These are phyloP conservation scores for Malus orientalis DNA, from an alignment of 306 rosid species.

Conservation along the genomic window DNA sequence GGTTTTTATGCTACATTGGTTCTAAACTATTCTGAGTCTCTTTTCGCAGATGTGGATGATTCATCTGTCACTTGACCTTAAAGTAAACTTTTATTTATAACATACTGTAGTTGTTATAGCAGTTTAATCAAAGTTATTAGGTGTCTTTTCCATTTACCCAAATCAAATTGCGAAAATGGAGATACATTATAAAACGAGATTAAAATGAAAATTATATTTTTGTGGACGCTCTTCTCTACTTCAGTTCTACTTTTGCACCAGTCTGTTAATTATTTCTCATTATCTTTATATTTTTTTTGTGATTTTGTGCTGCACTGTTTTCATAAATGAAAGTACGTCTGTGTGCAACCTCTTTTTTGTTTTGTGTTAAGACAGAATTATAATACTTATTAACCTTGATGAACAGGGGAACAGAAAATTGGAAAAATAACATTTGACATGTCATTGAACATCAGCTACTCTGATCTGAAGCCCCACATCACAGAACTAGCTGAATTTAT, in stretches of 20 bases:
- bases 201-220: neutral
- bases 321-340: neutral
- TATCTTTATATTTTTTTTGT: neutral
- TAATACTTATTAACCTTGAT: slow-evolving; percentile 11
- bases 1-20: neutral
- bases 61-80: neutral
- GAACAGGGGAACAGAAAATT: slow-evolving; percentile 60
- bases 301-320: neutral
- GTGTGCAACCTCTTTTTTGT: neutral
- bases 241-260: neutral
- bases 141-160: neutral
- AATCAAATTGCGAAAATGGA: neutral
- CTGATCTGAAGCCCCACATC: slow-evolving; percentile 59
- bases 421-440: slow-evolving; percentile 53
- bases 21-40: neutral
- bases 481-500: slow-evolving; percentile 51
- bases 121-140: neutral
- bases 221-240: neutral
- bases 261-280: neutral
- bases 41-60: neutral
- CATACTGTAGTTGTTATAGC: neutral
- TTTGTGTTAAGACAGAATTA: neutral
- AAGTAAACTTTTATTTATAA: too few relatives aligned
- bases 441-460: slow-evolving; percentile 60
- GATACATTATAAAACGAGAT: neutral